Percentiles rank a stretch among this genome's conserved stretches.
These are phyloP conservation scores for Cinchona pubescens DNA, from an alignment of 257 asterid genomes.

Conservation along the genomic window DNA sequence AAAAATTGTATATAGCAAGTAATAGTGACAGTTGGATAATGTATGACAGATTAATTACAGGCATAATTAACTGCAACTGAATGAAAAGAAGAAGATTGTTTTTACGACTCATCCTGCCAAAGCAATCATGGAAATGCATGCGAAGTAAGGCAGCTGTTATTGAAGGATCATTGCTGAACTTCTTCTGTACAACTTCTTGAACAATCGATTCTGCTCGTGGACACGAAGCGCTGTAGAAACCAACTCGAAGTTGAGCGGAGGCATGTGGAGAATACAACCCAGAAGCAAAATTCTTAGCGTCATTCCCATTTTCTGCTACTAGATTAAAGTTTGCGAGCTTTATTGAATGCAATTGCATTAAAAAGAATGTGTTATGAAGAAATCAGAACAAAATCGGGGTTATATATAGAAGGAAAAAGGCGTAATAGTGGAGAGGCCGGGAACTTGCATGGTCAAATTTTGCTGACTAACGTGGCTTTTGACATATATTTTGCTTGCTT, in stretches of 20 bases:
- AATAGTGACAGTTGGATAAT: too few species aligned
- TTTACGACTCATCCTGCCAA: constrained; percentile 56
- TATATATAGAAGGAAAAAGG: neutral
- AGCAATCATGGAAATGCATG: constrained; percentile 85
- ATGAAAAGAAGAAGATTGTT: neutral
- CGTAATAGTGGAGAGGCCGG: too few species aligned
- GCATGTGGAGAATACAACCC: constrained; percentile 28
- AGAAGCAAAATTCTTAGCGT: constrained; percentile 14
- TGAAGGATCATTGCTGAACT: constrained; percentile 50
- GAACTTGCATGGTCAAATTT: neutral
- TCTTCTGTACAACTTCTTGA: constrained; percentile 40
- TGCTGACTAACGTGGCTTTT: neutral
- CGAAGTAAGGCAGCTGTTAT: constrained; percentile 76
- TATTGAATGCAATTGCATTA: too few species aligned
- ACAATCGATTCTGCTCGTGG: constrained; percentile 52
- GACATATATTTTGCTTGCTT: neutral
- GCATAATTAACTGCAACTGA: neutral
- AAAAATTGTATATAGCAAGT: too few species aligned
- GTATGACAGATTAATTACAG: neutral
- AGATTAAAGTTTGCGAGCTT: constrained; percentile 7
- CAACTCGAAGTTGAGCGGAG: constrained; percentile 51
- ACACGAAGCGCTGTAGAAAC: constrained; percentile 58
- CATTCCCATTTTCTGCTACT: constrained; percentile 31
- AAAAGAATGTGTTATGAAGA: neutral
- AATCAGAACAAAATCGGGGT: constrained; percentile 23